phyloP scores from a whole-genome alignment of 116 monocot genomes.

The Zostera marina region DNA sequence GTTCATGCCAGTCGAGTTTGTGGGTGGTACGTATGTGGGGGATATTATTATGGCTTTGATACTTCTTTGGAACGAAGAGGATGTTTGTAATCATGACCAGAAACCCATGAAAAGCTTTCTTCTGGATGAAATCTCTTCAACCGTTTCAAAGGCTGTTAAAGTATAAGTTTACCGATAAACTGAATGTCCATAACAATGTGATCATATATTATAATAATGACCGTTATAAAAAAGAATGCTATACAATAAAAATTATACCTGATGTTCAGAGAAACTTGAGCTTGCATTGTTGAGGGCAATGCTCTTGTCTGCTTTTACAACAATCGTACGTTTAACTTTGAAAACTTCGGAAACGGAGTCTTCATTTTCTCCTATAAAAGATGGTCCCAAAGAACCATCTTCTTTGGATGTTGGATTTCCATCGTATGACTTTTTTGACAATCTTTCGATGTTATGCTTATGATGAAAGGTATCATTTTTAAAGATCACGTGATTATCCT shows the following conservation, averaged over 20 bases:
- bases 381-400: conserved; percentile 8
- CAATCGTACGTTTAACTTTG: conserved; percentile 51
- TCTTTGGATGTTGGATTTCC: conserved; percentile 1
- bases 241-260: conserved; percentile 21
- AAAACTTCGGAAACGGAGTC: conserved; percentile 64
- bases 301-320: conserved; percentile 21
- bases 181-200: too few species aligned
- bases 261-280: conserved; percentile 17
- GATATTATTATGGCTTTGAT: not conserved
- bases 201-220: too few species aligned
- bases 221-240: not conserved
- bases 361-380: conserved; percentile 23
- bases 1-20: not conserved
- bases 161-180: not conserved
- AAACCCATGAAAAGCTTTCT: not conserved
- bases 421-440: not conserved
- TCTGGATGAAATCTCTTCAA: not conserved
- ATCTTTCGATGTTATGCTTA: conserved; percentile 5
- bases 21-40: not conserved
- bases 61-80: not conserved
- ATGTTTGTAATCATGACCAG: not conserved
- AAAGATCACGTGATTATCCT: conserved; percentile 1
- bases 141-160: not conserved
- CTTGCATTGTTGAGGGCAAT: not conserved
- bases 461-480: not conserved